These are phyloP conservation scores for Penicillium janthinellum DNA, from an alignment of 2,329 filamentous ascomycete genomes.

Conservation along the genomic window DNA sequence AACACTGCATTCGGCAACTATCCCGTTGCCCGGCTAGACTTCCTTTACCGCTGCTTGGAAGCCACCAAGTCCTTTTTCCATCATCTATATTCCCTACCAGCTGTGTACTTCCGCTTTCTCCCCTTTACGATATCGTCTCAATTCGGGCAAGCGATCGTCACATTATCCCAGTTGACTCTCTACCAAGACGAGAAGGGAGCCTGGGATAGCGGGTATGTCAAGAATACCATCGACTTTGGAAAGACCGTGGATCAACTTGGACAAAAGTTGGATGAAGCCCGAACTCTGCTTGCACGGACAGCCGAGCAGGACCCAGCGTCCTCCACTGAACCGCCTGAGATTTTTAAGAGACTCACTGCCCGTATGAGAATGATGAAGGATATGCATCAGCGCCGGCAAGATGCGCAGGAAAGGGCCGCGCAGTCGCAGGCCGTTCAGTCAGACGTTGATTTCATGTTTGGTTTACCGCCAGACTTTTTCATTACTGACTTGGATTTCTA, in stretches of 20 bases:
- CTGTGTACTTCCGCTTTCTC: slow-evolving; percentile 48
- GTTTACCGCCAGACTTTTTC: not conserved
- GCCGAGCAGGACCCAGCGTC: not conserved
- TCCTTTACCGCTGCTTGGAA: slow-evolving; percentile 53
- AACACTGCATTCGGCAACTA: slow-evolving; percentile 39
- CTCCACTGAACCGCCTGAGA: slow-evolving; percentile 10
- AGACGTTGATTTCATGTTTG: not conserved
- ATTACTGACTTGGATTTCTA: not conserved
- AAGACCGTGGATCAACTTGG: slow-evolving; percentile 18
- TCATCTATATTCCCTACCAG: slow-evolving; percentile 50
- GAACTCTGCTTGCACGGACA: not conserved
- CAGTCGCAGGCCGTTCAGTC: not conserved
- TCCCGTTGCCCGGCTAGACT: slow-evolving; percentile 50
- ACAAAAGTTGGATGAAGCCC: slow-evolving; percentile 24
- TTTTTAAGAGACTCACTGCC: slow-evolving; percentile 1
- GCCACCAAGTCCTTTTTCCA: slow-evolving; percentile 56
- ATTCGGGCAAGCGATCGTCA: slow-evolving; percentile 48
- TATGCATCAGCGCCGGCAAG: not conserved
- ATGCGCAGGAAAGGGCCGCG: not conserved
- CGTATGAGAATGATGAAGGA: not conserved
- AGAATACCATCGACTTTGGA: slow-evolving; percentile 24
- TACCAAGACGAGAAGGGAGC: slow-evolving; percentile 19
- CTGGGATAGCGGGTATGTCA: slow-evolving; percentile 31
- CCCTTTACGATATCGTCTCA: slow-evolving; percentile 52
- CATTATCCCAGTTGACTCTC: slow-evolving; percentile 30